Evolutionary conservation across 116 monocot species (phyloP).

Genomic region (Dioscorea cayenensis): DNA sequence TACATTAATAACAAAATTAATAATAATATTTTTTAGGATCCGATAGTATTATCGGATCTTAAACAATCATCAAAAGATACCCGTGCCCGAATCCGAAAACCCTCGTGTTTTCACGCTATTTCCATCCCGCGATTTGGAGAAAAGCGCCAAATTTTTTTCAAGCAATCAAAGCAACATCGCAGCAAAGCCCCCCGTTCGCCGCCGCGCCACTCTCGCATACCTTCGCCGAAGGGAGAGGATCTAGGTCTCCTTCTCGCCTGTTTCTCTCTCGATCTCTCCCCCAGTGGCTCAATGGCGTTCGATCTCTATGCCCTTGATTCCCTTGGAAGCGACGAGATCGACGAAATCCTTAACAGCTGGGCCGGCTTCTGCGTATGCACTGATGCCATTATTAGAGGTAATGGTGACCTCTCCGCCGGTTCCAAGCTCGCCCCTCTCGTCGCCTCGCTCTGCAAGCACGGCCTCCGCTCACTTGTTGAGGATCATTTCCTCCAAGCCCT

Average conservation of each 20-base stretch:
- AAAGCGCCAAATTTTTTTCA: neutral
- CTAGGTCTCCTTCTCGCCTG: neutral
- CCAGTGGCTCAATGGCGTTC: neutral
- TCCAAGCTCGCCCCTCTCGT: slow-evolving; percentile 25
- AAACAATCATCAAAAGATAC: no score
- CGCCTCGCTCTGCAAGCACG: slow-evolving; percentile 32
- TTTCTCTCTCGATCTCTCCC: neutral
- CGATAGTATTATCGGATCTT: no score
- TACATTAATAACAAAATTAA: no score
- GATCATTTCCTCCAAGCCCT: slow-evolving; percentile 68
- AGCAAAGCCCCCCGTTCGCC: neutral
- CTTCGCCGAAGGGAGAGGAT: neutral
- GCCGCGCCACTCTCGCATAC: no score
- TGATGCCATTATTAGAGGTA: slow-evolving; percentile 31
- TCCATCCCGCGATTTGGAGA: neutral
- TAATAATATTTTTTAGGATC: neutral
- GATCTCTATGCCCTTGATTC: slow-evolving; percentile 26
- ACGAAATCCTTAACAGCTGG: slow-evolving; percentile 57
- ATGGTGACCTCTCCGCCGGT: slow-evolving; percentile 24
- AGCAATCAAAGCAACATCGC: neutral
- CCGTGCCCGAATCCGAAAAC: no score
- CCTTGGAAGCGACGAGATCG: slow-evolving; percentile 30
- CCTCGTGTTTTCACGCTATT: no score
- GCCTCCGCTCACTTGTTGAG: slow-evolving; percentile 42
- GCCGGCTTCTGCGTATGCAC: slow-evolving; percentile 41